These are phyloP conservation scores for Solanum clarkiae DNA, from an alignment of 257 asterid species.

Conservation along the genomic window DNA sequence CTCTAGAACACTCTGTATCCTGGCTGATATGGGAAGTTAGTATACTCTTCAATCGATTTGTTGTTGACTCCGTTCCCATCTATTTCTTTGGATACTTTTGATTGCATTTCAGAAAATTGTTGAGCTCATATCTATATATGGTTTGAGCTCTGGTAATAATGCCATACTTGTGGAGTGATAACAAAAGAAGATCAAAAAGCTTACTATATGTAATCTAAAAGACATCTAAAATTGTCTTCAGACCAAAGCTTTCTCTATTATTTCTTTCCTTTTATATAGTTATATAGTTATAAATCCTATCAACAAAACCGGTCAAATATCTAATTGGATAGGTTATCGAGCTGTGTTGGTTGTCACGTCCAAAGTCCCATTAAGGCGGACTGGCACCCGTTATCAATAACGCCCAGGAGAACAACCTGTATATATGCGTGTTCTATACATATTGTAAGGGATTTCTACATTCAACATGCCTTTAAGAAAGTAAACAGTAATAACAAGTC, in stretches of 20 bases:
- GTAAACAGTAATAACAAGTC: too few species aligned
- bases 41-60: neutral
- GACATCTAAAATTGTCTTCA: neutral
- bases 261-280: neutral
- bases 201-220: too few species aligned
- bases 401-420: too few species aligned
- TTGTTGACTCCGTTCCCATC: neutral
- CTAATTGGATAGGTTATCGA: neutral
- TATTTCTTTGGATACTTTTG: neutral
- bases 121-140: neutral
- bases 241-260: neutral
- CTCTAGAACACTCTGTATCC: neutral
- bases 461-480: too few species aligned
- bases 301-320: neutral
- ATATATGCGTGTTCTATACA: too few species aligned
- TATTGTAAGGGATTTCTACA: too few species aligned
- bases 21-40: neutral
- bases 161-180: neutral
- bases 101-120: neutral
- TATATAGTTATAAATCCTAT: neutral
- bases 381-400: too few species aligned
- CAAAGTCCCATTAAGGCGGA: too few species aligned
- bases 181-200: neutral
- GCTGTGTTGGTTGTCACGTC: too few species aligned
- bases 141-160: neutral